A percentile compares a stretch with the other conserved stretches of the same genome.
phyloP scores from a whole-genome alignment of 345 rosid genomes.

The Anastatica hierochuntica region DNA sequence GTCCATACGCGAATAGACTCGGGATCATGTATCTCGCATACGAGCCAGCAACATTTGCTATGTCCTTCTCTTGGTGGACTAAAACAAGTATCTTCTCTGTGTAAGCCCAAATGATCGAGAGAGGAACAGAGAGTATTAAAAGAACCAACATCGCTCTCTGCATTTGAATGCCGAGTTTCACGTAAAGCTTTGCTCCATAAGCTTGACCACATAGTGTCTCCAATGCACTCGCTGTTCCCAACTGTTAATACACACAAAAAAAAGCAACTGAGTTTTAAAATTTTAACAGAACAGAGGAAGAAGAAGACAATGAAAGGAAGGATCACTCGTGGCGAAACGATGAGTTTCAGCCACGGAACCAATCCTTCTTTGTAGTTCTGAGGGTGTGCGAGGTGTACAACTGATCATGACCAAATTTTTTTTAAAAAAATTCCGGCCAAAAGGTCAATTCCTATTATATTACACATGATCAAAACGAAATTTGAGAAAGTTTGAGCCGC shows the following conservation, averaged over 20 bases:
- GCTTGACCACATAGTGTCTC: conserved; percentile 18
- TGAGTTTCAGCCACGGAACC: too few relatives aligned
- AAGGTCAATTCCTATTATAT: too few relatives aligned
- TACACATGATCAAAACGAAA: too few relatives aligned
- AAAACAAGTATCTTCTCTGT: conserved; percentile 32
- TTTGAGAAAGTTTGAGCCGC: too few relatives aligned
- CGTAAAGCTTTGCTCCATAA: conserved; percentile 51
- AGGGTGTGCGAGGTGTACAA: too few relatives aligned
- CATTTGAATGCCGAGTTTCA: conserved; percentile 46
- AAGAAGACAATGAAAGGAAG: too few relatives aligned
- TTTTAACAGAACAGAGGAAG: not conserved
- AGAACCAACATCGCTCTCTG: conserved; percentile 63
- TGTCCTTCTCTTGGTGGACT: conserved; percentile 41
- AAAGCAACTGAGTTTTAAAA: not conserved
- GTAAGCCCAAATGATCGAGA: conserved; percentile 49
- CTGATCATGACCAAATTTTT: too few relatives aligned
- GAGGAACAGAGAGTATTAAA: conserved; percentile 45
- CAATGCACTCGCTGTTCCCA: not conserved
- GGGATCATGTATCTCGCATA: conserved; percentile 60
- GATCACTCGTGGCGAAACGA: not conserved
- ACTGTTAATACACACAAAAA: not conserved
- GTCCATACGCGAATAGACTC: conserved; percentile 38
- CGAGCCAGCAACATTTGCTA: conserved; percentile 38
- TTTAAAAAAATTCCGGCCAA: too few relatives aligned
- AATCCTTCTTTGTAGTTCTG: too few relatives aligned